A percentile compares a stretch with the other conserved stretches of the same genome.
Conservation (phyloP, 2,329 filamentous ascomycete genomes). For the Monilinia vaccinii-corymbosi region DNA sequence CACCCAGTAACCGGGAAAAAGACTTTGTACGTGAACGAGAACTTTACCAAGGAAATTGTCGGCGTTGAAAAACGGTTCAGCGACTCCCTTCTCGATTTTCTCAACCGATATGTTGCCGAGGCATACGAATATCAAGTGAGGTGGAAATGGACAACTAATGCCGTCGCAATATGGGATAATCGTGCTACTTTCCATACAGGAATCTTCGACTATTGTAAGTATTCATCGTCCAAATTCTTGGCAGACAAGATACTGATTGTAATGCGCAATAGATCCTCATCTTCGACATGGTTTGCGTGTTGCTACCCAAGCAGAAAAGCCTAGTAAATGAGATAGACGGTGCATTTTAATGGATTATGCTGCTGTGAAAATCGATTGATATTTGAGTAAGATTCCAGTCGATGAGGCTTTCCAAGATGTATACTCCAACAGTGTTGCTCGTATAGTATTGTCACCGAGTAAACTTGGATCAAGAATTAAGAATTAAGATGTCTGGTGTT, state of each 20-base stretch:
- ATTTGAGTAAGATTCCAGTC: neutral
- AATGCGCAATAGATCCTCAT: neutral
- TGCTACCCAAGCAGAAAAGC: constrained; percentile 62
- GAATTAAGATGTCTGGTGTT: too few species aligned
- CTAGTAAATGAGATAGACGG: constrained; percentile 25
- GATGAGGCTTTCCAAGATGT: neutral
- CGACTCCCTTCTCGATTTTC: constrained; percentile 20
- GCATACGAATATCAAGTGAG: constrained; percentile 24
- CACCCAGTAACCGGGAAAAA: constrained; percentile 26
- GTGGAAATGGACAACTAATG: constrained; percentile 24
- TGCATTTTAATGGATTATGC: neutral
- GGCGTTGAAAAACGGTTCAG: constrained; percentile 24
- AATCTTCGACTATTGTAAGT: constrained; percentile 8
- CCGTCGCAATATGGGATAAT: constrained; percentile 26
- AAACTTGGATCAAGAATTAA: neutral
- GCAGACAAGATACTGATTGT: neutral
- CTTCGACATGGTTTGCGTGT: constrained; percentile 60
- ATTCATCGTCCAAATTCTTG: neutral
- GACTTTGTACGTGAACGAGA: constrained; percentile 22
- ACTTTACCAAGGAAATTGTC: constrained; percentile 19
- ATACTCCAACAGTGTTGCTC: too few species aligned
- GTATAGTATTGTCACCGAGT: neutral
- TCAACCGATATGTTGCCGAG: constrained; percentile 19
- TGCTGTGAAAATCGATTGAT: neutral
- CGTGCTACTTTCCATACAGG: constrained; percentile 10